Conservation (phyloP, 176 grass and related monocot genomes). For the Oryza meyeriana region DNA sequence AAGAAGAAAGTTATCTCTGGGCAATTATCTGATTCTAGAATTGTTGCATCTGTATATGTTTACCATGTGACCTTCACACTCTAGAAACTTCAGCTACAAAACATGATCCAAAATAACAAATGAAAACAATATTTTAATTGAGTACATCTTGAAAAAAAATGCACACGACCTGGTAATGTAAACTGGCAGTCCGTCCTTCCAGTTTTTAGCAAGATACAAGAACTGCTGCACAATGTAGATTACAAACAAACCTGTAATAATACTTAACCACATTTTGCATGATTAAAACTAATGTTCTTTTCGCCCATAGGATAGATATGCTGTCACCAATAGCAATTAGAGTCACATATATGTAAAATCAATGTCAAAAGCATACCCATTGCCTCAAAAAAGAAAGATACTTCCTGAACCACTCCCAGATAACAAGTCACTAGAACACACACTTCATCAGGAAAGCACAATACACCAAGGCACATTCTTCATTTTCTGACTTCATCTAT, state of each 20-base stretch:
- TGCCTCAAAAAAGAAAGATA: background rate
- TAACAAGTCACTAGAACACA: background rate
- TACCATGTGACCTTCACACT: background rate
- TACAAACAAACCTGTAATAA: background rate
- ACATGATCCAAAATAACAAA: background rate
- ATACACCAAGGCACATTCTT: background rate
- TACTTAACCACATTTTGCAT: background rate
- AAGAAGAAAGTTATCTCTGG: background rate
- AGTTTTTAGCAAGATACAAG: background rate
- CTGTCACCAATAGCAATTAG: background rate
- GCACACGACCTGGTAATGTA: background rate
- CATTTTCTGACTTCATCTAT: background rate
- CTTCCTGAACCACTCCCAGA: background rate
- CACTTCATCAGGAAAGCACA: background rate
- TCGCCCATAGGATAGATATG: background rate
- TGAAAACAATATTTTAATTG: conserved; percentile 1
- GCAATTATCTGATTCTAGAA: background rate
- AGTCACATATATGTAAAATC: background rate
- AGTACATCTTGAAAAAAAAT: background rate
- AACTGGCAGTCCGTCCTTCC: background rate
- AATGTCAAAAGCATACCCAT: background rate
- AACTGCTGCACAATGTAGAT: background rate
- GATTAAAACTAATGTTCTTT: background rate
- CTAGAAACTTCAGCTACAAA: background rate
- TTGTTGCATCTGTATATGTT: background rate